A percentile compares a stretch with the other conserved stretches of the same genome.
These are phyloP conservation scores for Lactarius hatsudake DNA, from an alignment of 768 basidiomycete species.

Conservation along the genomic window DNA sequence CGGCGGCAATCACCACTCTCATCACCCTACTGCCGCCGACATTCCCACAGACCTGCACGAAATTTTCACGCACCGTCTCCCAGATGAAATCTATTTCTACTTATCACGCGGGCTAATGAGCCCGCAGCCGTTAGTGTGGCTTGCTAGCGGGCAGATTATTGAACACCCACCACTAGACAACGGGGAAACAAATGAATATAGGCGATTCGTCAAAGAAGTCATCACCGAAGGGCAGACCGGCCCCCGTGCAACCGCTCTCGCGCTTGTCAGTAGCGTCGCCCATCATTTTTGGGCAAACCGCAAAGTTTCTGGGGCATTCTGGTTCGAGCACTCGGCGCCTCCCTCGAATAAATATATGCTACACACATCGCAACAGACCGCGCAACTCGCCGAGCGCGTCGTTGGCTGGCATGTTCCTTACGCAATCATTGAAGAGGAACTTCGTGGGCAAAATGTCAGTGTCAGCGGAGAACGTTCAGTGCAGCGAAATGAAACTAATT, in stretches of 20 bases:
- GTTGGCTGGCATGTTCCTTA: constrained; percentile 88
- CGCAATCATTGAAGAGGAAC: constrained; percentile 84
- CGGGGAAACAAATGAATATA: constrained; percentile 93
- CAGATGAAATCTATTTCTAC: constrained; percentile 96
- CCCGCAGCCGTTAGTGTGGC: constrained; percentile 92
- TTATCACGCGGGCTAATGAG: constrained; percentile 88
- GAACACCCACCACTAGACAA: constrained; percentile 91
- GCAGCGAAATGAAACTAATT: not conserved
- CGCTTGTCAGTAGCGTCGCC: constrained; percentile 76
- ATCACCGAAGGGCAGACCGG: constrained; percentile 94
- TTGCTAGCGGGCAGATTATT: constrained; percentile 80
- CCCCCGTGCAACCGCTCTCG: constrained; percentile 87
- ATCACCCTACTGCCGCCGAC: constrained; percentile 79
- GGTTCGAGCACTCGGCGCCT: constrained; percentile 64
- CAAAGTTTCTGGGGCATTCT: constrained; percentile 70
- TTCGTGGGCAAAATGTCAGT: constrained; percentile 93
- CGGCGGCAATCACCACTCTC: constrained; percentile 54
- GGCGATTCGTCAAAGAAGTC: constrained; percentile 91
- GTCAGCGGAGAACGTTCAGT: constrained; percentile 48
- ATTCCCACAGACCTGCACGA: constrained; percentile 90
- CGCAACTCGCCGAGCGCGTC: constrained; percentile 84
- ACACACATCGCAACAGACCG: constrained; percentile 77
- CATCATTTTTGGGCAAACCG: constrained; percentile 79
- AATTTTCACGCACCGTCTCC: constrained; percentile 90
- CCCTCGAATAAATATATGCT: constrained; percentile 52